phyloP scores from a whole-genome alignment of 1,284 basidiomycete genomes.

The Ustilago sp. region DNA sequence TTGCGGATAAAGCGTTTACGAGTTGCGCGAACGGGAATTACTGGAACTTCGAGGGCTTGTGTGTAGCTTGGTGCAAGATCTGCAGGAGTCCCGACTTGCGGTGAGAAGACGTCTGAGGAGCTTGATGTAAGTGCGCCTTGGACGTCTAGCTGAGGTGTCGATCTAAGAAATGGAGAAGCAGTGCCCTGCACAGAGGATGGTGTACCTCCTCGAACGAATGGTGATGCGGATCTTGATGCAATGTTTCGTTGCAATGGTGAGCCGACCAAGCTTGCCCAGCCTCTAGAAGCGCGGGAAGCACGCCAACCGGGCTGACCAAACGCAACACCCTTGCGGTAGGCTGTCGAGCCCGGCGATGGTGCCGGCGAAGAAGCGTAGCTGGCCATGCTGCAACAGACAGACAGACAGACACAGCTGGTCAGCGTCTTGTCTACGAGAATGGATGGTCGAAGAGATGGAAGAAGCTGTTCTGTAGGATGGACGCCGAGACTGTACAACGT shows the following conservation, averaged over 20 bases:
- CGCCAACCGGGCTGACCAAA: conserved; percentile 54
- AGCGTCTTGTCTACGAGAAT: not conserved
- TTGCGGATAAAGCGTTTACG: conserved; percentile 40
- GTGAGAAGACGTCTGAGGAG: conserved; percentile 1
- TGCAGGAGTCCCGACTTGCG: not conserved
- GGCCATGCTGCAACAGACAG: conserved; percentile 5
- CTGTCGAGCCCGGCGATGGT: conserved; percentile 38
- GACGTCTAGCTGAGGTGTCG: conserved; percentile 10
- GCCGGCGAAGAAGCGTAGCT: conserved; percentile 35
- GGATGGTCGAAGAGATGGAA: not conserved
- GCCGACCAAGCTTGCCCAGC: conserved; percentile 27
- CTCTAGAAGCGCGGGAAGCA: conserved; percentile 41
- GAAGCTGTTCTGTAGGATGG: not conserved
- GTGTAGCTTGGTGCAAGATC: not conserved
- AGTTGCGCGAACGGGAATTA: not conserved
- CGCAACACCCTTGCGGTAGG: conserved; percentile 50
- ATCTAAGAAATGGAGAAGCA: conserved; percentile 22
- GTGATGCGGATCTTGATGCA: conserved; percentile 11
- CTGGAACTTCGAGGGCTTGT: conserved; percentile 2
- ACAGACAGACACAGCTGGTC: not conserved
- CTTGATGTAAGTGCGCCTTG: conserved; percentile 11
- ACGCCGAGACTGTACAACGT: conserved; percentile 5
- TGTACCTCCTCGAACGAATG: conserved; percentile 20
- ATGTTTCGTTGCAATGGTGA: conserved; percentile 29
- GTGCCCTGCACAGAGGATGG: conserved; percentile 21